Percentiles rank a stretch among this genome's conserved stretches.
Evolutionary conservation across 2,329 filamentous ascomycete species (phyloP).

Genomic region (Acrodontium crateriforme): DNA sequence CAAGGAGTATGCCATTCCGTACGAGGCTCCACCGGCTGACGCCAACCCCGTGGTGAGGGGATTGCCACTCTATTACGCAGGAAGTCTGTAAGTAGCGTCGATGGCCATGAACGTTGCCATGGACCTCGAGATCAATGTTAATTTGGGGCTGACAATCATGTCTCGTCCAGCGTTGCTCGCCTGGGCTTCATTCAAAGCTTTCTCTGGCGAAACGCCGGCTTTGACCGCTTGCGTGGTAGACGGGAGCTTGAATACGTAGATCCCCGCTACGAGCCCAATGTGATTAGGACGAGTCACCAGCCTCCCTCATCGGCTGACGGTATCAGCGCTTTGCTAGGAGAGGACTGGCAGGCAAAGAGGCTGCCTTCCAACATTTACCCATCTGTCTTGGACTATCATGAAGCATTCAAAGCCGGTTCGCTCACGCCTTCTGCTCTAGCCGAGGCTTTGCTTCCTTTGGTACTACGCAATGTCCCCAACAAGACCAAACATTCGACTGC

Average conservation of each 20-base stretch:
- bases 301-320: constrained; percentile 1
- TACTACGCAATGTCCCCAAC: constrained; percentile 43
- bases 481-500: constrained; percentile 51
- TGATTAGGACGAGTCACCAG: constrained; percentile 31
- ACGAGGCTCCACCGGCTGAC: too few species aligned
- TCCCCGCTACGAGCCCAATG: constrained; percentile 43
- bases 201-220: constrained; percentile 61
- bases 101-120: too few species aligned
- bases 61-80: too few species aligned
- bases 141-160: too few species aligned
- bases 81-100: too few species aligned
- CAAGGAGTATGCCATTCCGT: too few species aligned
- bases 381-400: constrained; percentile 63
- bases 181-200: constrained; percentile 45
- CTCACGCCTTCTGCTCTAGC: constrained; percentile 60
- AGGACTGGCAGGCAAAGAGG: constrained; percentile 10
- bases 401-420: constrained; percentile 54
- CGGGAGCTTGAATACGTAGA: constrained; percentile 40
- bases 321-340: constrained; percentile 4
- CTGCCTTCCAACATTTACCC: constrained; percentile 16
- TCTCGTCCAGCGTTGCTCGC: too few species aligned
- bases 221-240: constrained; percentile 42
- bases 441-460: constrained; percentile 56
- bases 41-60: too few species aligned
- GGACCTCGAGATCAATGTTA: too few species aligned